These are phyloP conservation scores for Pseudozyma sp. DNA, from an alignment of 1,284 basidiomycete genomes.

Conservation along the genomic window DNA sequence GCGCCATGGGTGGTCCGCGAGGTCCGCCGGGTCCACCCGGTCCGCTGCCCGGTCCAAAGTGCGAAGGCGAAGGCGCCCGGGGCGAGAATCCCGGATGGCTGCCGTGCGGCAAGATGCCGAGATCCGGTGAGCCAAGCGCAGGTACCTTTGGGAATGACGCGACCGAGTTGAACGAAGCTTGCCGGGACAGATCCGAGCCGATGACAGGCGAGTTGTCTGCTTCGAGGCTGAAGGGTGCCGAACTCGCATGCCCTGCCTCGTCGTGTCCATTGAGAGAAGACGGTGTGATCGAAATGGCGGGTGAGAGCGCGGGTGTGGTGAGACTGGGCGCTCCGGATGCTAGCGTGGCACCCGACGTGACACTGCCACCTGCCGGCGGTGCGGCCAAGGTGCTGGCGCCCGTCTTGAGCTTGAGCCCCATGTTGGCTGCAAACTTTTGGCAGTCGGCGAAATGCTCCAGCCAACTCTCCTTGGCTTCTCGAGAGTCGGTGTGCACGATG, in stretches of 20 bases:
- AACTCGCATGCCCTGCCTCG: slow-evolving; percentile 5
- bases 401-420: slow-evolving; percentile 58
- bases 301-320: slow-evolving; percentile 46
- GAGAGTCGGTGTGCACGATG: slow-evolving; percentile 76
- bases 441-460: slow-evolving; percentile 83
- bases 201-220: slow-evolving; percentile 20
- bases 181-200: slow-evolving; percentile 43
- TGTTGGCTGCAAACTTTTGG: slow-evolving; percentile 80
- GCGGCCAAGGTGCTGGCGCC: slow-evolving; percentile 12
- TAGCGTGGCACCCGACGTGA: slow-evolving; percentile 7
- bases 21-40: slow-evolving; percentile 12
- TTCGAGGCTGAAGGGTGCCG: slow-evolving; percentile 12
- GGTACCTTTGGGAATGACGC: slow-evolving; percentile 51
- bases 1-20: slow-evolving; percentile 24
- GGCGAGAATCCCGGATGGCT: slow-evolving; percentile 28
- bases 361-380: slow-evolving; percentile 5
- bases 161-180: slow-evolving; percentile 58
- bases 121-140: slow-evolving; percentile 41
- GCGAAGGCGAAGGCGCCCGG: slow-evolving; percentile 42
- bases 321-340: slow-evolving; percentile 18
- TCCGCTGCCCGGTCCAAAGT: slow-evolving; percentile 28
- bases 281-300: slow-evolving; percentile 60
- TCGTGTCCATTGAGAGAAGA: slow-evolving; percentile 38
- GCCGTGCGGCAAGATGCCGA: slow-evolving; percentile 17
- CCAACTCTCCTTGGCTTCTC: slow-evolving; percentile 76